Conservation (phyloP, 202 grass and related monocot species). For the Panicum hallii region DNA sequence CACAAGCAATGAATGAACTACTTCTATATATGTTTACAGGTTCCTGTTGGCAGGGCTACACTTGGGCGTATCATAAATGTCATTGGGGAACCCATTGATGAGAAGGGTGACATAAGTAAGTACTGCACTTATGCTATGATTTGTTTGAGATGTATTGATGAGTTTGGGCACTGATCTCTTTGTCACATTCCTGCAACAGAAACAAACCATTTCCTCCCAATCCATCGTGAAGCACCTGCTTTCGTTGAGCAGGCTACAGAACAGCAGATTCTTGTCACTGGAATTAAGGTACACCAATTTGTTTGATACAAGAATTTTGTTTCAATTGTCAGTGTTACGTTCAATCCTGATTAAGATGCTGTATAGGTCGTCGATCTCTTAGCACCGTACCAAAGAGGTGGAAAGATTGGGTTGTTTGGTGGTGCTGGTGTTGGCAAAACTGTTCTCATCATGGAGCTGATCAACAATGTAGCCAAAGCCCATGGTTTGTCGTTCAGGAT, state of each 20-base stretch:
- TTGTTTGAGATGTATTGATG: background rate
- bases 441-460: constrained; percentile 98
- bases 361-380: constrained; percentile 93
- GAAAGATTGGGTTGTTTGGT: constrained; percentile 97
- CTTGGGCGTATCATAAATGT: constrained; percentile 98
- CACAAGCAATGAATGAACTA: background rate
- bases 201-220: constrained; percentile 91
- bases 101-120: constrained; percentile 91
- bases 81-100: constrained; percentile 96
- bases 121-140: background rate
- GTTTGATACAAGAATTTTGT: background rate
- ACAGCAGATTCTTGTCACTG: constrained; percentile 98
- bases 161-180: background rate
- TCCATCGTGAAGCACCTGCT: constrained; percentile 97
- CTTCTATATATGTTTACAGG: constrained; percentile 38
- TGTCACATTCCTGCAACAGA: constrained; percentile 40
- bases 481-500: constrained; percentile 64
- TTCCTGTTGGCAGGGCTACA: constrained; percentile 97
- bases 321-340: background rate
- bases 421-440: constrained; percentile 99
- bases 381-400: constrained; percentile 95
- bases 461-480: constrained; percentile 99
- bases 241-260: constrained; percentile 99
- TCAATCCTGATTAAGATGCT: background rate
- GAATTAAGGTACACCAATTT: constrained; percentile 80